These are phyloP conservation scores for Flaveria ramosissima DNA, from an alignment of 129 eudicot genomes.

Conservation along the genomic window DNA sequence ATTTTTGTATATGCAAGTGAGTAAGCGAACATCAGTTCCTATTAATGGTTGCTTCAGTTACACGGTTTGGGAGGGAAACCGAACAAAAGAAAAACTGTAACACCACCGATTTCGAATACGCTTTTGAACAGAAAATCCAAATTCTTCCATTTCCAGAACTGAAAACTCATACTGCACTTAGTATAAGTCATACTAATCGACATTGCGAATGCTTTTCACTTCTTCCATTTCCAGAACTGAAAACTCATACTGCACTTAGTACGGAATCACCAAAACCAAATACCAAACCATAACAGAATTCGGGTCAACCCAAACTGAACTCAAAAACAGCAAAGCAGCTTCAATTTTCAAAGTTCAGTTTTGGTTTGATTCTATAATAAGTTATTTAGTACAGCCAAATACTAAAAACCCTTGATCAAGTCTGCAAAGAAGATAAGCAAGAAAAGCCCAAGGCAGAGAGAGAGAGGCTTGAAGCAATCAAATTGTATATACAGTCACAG, in stretches of 20 bases:
- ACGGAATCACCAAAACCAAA: no score
- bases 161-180: background rate
- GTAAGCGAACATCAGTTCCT: background rate
- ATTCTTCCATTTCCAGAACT: background rate
- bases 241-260: no score
- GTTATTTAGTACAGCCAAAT: background rate
- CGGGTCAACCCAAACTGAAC: background rate
- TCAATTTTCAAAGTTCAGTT: background rate
- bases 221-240: no score
- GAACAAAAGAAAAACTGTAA: no score
- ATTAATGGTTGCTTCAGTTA: background rate
- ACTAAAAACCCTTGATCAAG: background rate
- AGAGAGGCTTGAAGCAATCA: conserved; percentile 1
- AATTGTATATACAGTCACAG: background rate
- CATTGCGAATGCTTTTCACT: background rate
- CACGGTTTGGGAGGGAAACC: no score
- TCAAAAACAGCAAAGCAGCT: background rate
- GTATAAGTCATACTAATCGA: background rate
- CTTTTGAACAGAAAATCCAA: background rate
- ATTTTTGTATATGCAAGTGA: background rate
- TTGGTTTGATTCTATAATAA: background rate
- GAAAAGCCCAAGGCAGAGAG: background rate
- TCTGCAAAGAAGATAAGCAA: background rate
- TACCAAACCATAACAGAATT: background rate
- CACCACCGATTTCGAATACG: background rate